Base-by-base conservation (phyloP, 2,329 filamentous ascomycete genomes). In the Fusarium devonianum region DNA sequence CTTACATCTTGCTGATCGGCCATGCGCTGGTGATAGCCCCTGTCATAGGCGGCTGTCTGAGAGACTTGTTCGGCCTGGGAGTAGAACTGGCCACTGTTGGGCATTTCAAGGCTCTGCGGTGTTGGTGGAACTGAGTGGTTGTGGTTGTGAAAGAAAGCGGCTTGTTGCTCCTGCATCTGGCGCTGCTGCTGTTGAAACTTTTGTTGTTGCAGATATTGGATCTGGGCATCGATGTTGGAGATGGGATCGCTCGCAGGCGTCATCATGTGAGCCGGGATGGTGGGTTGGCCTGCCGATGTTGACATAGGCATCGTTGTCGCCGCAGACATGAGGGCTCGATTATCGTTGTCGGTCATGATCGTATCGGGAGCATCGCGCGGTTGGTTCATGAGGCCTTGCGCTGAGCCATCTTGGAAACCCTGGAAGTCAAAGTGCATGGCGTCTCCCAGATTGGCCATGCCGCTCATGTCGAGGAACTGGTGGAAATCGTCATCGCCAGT, bases 61-160 rank as follows among this genome's bases (percentile, higher is more conserved):
- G 63, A 69, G 38, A 71, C 70, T 43, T 78, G 76, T 45, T 82
- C 78, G 28, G 84, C 76, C 33, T 82, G 79, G 43, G 83, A 69
- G 67, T 86, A 91, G 59, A 78, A 85, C 46, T 83, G 82, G 63
- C 70, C 63, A 42, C 66, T 81, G 57, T 74, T 83, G 65, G 75
- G 82, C 72, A 93, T 83, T 66, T 93, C 89, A 18, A 91, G 79
- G 67, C 90, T 93, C 68, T 89, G 90, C 0, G 90, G 90, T 11
- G 90, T 94, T 3, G 89, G 89, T 5, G 90, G 90, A 7, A 91
- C 82, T 41, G 88, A 84, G 50, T 80, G 78, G 55, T 78, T 80
- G 50, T 82, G 79, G 45, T 72, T 79, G 7, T 74, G 69, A 63
- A 80, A 85, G 64, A 79, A 83, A 44, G 78, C 79, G 10, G 71